phyloP scores from a whole-genome alignment of 805 yeast species.

The Wickerhamiella siamensis region DNA sequence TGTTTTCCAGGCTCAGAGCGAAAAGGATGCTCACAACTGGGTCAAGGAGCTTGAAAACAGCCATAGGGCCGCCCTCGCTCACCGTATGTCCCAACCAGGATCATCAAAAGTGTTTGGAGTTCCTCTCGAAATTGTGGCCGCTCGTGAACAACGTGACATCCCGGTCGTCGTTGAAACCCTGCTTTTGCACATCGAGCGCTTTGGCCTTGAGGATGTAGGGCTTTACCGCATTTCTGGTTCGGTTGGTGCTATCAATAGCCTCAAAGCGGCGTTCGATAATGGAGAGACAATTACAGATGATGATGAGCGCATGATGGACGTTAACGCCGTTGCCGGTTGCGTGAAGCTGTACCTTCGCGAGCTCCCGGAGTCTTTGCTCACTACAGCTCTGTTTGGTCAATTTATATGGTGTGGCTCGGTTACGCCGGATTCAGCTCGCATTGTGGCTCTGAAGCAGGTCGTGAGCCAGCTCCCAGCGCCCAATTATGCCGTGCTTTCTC shows the following conservation, averaged over 20 bases:
- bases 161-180: conserved; percentile 57
- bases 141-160: conserved; percentile 44
- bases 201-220: conserved; percentile 85
- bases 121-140: conserved; percentile 64
- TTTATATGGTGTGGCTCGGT: conserved; percentile 29
- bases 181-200: conserved; percentile 62
- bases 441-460: conserved; percentile 19
- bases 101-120: conserved; percentile 64
- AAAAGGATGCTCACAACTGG: conserved; percentile 63
- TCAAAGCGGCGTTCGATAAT: conserved; percentile 42
- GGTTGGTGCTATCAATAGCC: conserved; percentile 39
- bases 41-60: conserved; percentile 25
- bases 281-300: conserved; percentile 32
- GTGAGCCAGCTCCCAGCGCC: conserved; percentile 40
- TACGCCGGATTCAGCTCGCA: conserved; percentile 14
- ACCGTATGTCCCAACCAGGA: conserved; percentile 7
- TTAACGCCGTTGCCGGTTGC: conserved; percentile 78
- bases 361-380: conserved; percentile 68
- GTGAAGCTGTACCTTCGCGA: conserved; percentile 74
- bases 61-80: conserved; percentile 5
- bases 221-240: conserved; percentile 65
- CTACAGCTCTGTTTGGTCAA: conserved; percentile 47
- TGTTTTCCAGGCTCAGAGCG: conserved; percentile 51
- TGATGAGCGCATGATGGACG: conserved; percentile 54
- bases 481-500: conserved; percentile 54